Percentiles rank a stretch among this genome's conserved stretches.
These are phyloP conservation scores for Alternaria metachromatica DNA, from an alignment of 2,329 filamentous ascomycete species.

Conservation along the genomic window DNA sequence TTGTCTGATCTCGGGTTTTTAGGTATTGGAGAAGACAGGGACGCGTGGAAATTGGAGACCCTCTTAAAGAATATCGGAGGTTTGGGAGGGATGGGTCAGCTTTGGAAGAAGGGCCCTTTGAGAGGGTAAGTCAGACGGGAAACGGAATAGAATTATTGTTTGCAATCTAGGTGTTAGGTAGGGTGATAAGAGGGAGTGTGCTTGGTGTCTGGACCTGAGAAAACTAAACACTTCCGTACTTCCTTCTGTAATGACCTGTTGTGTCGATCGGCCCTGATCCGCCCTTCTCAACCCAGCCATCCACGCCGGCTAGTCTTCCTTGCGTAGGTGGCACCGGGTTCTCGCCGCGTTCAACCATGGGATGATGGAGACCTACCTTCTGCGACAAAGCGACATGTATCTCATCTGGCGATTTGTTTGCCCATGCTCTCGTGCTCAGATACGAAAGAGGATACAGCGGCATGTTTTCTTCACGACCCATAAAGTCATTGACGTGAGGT, in stretches of 20 bases:
- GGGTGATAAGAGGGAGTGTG: background rate
- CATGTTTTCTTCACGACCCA: conserved; percentile 54
- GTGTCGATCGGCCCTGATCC: background rate
- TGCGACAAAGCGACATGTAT: background rate
- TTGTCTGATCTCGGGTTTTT: conserved; percentile 25
- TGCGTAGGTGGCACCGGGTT: background rate
- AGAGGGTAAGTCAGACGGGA: background rate
- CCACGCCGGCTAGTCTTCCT: background rate
- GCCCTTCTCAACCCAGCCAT: background rate
- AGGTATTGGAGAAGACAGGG: conserved; percentile 11
- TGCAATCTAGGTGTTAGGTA: background rate
- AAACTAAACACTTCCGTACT: background rate
- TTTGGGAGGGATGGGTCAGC: background rate
- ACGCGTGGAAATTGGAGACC: conserved; percentile 21
- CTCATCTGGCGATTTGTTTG: background rate
- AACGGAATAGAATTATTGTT: background rate
- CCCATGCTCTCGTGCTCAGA: conserved; percentile 44
- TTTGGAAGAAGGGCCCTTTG: background rate
- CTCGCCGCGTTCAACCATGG: background rate
- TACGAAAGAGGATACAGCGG: conserved; percentile 61
- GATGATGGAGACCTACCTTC: background rate
- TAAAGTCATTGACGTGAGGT: conserved; percentile 60
- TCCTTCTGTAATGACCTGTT: background rate
- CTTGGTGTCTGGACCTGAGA: background rate
- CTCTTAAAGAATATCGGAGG: conserved; percentile 18